Evolutionary conservation across 2,329 filamentous ascomycete genomes (phyloP), one percentile per base, ranked within the genome.

Genomic region (Didymella lethalis): DNA sequence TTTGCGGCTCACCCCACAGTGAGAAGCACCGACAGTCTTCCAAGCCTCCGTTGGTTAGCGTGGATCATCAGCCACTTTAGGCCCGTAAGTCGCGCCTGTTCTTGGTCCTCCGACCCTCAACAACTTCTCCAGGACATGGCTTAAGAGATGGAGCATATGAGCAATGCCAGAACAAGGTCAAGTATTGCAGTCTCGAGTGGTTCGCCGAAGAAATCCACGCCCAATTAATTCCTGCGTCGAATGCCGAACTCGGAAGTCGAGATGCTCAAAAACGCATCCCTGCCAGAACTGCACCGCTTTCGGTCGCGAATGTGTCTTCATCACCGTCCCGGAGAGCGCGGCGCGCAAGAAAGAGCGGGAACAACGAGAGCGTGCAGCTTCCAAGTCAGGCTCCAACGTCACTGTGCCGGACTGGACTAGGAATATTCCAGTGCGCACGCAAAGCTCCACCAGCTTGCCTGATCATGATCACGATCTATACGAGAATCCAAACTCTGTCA

Each of bases 201-300:
- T 76, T 57, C 73, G 75, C 54, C 64, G 75, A 61, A 68, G 75
- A 63, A 77, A 77, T 64, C 75, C 75, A 66, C 68, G 75, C 34
- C 74, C 75, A 40, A 77, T 77, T 59, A 77, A 77, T 65, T 75
- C 71, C 20, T 77, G 75, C 59, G 72, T 77, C 58, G 75, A 77
- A 59, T 77, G 75, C 60, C 73, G 75, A 55, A 76, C 74, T 38
- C 71, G 75, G 32, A 77, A 77, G 60, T 74, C 70, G 57, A 68
- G 74, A 57, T 77, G 75, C 61, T 75, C 71, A n/a, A 77, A 77
- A 61, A 77, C 75, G 36, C 73, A 76, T 44, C 75, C 75, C 40
- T 76, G 75, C 61, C 74, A 77, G 60, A 77, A 76, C 56, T 77
- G 75, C 67, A 76, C 73, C 8, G 75, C 75, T 20, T 77, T 76